A percentile compares a stretch with the other conserved stretches of the same genome.
These are phyloP conservation scores for Hordeum marinum DNA, from an alignment of 176 grass and related monocot species.

Conservation along the genomic window DNA sequence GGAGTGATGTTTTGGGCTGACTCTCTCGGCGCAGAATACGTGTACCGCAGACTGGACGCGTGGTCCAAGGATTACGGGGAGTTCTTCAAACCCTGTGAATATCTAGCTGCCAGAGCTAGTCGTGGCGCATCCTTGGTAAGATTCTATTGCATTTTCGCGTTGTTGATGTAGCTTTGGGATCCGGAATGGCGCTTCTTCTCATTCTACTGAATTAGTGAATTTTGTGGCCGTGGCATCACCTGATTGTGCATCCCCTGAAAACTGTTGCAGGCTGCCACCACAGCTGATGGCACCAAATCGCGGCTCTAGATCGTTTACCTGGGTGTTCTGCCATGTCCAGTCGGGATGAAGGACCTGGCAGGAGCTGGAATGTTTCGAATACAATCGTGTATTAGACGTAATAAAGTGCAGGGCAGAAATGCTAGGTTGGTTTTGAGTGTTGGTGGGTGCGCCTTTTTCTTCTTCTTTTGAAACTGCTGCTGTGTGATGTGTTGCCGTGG, in stretches of 20 bases:
- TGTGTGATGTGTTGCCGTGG: background rate
- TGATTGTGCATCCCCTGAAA: conserved; percentile 5
- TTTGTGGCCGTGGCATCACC: background rate
- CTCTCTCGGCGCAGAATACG: conserved; percentile 39
- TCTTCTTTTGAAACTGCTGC: background rate
- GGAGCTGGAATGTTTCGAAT: background rate
- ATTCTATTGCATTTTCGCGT: background rate
- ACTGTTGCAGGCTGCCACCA: conserved; percentile 30
- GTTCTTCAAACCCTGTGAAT: conserved; percentile 62
- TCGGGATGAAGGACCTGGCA: background rate
- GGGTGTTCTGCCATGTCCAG: background rate
- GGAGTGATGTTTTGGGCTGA: conserved; percentile 76
- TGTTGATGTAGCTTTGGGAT: background rate
- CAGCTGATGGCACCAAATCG: background rate
- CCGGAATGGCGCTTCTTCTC: background rate
- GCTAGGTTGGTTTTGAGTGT: background rate
- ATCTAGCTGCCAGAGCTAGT: conserved; percentile 35
- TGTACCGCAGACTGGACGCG: conserved; percentile 32
- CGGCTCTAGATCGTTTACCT: conserved; percentile 2
- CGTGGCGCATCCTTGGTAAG: conserved; percentile 50
- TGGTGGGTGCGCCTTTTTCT: background rate
- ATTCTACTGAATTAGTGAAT: background rate
- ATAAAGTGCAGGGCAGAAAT: too few species aligned
- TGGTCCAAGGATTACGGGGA: conserved; percentile 55
- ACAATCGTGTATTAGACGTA: too few species aligned